These are phyloP conservation scores for Acanthamoeba pearcei DNA, from an alignment of 208 protist species.

Conservation along the genomic window DNA sequence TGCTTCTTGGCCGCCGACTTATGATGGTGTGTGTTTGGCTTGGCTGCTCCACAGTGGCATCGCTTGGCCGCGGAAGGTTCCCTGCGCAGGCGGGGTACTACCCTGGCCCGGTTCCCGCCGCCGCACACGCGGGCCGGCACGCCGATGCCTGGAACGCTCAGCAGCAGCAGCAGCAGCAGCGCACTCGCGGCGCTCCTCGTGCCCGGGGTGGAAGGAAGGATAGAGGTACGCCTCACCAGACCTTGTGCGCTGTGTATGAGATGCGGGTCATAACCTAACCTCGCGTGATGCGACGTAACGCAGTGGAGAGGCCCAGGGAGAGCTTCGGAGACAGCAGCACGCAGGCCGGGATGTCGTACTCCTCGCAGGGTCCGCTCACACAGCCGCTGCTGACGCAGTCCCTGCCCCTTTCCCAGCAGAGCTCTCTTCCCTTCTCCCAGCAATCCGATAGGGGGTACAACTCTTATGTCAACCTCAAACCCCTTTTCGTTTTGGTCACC, in stretches of 20 bases:
- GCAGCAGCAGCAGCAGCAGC: not conserved
- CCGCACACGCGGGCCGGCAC: not conserved
- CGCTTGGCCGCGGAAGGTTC: constrained; percentile 1
- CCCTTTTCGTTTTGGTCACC: too few relatives aligned
- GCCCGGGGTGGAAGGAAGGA: too few relatives aligned
- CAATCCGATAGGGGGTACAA: constrained; percentile 1
- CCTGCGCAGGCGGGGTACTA: not conserved
- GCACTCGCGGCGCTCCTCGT: not conserved
- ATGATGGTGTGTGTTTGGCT: not conserved
- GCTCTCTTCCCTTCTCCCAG: constrained; percentile 33
- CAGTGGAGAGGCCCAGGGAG: not conserved
- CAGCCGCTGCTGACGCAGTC: constrained; percentile 30
- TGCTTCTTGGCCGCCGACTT: not conserved
- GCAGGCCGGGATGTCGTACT: constrained; percentile 8
- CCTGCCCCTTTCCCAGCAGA: constrained; percentile 3
- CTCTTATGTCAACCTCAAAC: too few relatives aligned
- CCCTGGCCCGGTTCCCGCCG: not conserved
- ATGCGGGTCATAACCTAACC: too few relatives aligned
- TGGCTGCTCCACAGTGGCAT: not conserved
- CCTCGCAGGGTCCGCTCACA: not conserved
- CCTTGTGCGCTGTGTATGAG: too few relatives aligned
- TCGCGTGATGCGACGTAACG: too few relatives aligned
- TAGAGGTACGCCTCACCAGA: too few relatives aligned
- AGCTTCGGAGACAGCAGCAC: constrained; percentile 1
- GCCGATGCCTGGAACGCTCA: constrained; percentile 7